These are phyloP conservation scores for Phytophthora nicotianae DNA, from an alignment of 352 stramenopile genomes.

Conservation along the genomic window DNA sequence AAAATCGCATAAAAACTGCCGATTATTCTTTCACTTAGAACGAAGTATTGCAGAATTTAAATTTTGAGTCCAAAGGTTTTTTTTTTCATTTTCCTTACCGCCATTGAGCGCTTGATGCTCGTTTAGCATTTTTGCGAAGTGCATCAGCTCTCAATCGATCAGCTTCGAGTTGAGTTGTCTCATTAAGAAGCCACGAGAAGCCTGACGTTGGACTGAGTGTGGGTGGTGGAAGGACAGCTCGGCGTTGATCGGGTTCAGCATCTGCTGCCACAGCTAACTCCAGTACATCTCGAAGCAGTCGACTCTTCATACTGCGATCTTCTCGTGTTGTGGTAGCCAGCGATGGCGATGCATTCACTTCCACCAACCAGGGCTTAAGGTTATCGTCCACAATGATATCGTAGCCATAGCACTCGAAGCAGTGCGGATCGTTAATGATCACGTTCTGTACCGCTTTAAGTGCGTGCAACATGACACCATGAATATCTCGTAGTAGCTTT, in stretches of 20 bases:
- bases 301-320: slow-evolving; percentile 83
- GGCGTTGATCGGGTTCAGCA: slow-evolving; percentile 49
- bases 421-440: slow-evolving; percentile 94
- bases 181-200: slow-evolving; percentile 78
- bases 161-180: slow-evolving; percentile 58
- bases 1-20: background rate
- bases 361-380: slow-evolving; percentile 93
- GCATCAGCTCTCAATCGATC: slow-evolving; percentile 49
- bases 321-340: slow-evolving; percentile 71
- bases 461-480: slow-evolving; percentile 87
- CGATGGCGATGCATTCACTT: slow-evolving; percentile 86
- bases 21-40: background rate
- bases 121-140: slow-evolving; percentile 52
- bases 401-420: slow-evolving; percentile 96
- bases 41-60: too few species aligned
- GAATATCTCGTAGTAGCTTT: slow-evolving; percentile 70
- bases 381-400: slow-evolving; percentile 93
- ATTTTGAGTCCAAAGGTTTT: background rate
- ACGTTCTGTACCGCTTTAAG: slow-evolving; percentile 89
- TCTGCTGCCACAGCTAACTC: slow-evolving; percentile 65
- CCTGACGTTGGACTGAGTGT: slow-evolving; percentile 63
- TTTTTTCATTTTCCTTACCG: slow-evolving; percentile 19
- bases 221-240: slow-evolving; percentile 40
- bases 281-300: slow-evolving; percentile 71
- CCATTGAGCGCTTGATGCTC: slow-evolving; percentile 46